Evolutionary conservation across 768 basidiomycete genomes (phyloP), one percentile per base, ranked within the genome.

Genomic region (Leccinum olivaceopallidum): DNA sequence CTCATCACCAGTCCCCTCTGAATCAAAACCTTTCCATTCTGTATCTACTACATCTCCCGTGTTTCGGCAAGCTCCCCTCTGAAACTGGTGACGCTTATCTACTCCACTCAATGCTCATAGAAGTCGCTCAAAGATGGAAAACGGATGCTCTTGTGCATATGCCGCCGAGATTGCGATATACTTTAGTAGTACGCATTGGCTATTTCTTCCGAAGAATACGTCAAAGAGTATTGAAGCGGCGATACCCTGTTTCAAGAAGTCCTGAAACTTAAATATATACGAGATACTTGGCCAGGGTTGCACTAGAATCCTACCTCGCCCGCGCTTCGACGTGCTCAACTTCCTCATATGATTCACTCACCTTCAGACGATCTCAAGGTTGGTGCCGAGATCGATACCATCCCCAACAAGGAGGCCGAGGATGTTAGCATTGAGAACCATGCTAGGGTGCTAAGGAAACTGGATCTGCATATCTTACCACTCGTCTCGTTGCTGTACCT

Each of bases 341-440:
- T 30, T 30, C 34, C 13, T 13, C 34, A 36, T 36, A 63, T 66
- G 61, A 10, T 56, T 6, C 50, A 42, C 49, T 60, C 52, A 30
- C 32, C 48, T 20, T 47, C 50, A n/a, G 24, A 18, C 28, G 13
- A 56, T 37, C 18, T 48, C 16, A 57, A 59, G 37, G 16, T 47
- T 54, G 60, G 58, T 28, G 18, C 22, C 48, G 53, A 64, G 14
- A 57, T 30, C 18, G 59, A 49, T n/a, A 30, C 22, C 28, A 20
- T 59, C 26, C 24, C 36, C 47, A 60, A 60, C 80, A 34, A 54
- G 53, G 53, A 37, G 22, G 53, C 34, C 13, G 18, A 16, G 22
- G 30, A 12, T 16, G 7, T 24, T 24, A 14, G 22, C 6, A 16
- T n/a, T 14, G 30, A 37, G 22, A 22, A 54, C 20, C 53, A 24